Evolutionary conservation across 164 flowering plant genomes (phyloP).

Genomic region (Nelumbo lutea): DNA sequence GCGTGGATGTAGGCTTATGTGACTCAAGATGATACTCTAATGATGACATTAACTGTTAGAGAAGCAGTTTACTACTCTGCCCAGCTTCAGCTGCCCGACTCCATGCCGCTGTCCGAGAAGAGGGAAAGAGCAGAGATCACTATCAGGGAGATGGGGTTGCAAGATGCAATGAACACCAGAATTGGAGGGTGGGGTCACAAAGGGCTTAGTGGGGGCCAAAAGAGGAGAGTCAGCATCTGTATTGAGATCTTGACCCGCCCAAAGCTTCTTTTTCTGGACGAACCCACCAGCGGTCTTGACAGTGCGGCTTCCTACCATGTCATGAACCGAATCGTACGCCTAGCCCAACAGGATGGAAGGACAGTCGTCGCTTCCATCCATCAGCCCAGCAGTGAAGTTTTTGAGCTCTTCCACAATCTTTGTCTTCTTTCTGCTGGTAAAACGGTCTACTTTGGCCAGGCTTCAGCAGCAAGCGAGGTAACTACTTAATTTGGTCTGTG

Average conservation of each 20-base stretch:
- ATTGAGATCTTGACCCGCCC: constrained; percentile 50
- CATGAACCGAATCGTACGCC: constrained; percentile 32
- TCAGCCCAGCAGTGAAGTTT: constrained; percentile 70
- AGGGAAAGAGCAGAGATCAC: constrained; percentile 40
- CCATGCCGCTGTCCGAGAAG: constrained; percentile 39
- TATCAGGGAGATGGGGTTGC: constrained; percentile 59
- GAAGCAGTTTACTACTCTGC: constrained; percentile 67
- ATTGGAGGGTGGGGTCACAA: constrained; percentile 52
- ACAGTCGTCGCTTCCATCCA: constrained; percentile 62
- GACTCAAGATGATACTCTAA: constrained; percentile 52
- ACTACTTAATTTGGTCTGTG: background rate
- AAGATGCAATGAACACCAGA: constrained; percentile 38
- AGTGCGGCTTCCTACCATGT: constrained; percentile 62
- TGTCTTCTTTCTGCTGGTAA: constrained; percentile 56
- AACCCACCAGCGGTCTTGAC: constrained; percentile 70
- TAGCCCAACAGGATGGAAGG: constrained; percentile 34
- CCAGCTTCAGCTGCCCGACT: constrained; percentile 46
- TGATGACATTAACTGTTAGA: constrained; percentile 45
- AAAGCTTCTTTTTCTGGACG: constrained; percentile 57
- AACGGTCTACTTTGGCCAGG: constrained; percentile 57
- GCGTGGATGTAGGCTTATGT: constrained; percentile 42
- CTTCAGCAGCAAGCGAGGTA: constrained; percentile 40
- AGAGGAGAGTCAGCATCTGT: constrained; percentile 59
- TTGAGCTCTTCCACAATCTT: constrained; percentile 50
- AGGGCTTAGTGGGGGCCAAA: constrained; percentile 63